Percentiles rank a stretch among this genome's conserved stretches.
Evolutionary conservation across 257 asterid genomes (phyloP).

Genomic region (Leptodermis oblonga): DNA sequence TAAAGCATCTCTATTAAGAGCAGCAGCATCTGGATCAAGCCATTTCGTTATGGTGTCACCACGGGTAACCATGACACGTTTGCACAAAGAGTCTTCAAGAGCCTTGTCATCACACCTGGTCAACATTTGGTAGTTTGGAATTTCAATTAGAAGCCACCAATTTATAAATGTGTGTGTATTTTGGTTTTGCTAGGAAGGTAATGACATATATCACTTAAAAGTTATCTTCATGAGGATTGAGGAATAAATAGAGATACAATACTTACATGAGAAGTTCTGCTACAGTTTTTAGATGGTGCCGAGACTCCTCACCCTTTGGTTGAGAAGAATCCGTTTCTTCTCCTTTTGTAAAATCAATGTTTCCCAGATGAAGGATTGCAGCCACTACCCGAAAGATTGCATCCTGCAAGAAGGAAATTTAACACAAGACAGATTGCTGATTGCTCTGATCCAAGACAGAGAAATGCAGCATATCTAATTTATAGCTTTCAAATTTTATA

Average conservation of each 20-base stretch:
- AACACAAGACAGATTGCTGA: not conserved
- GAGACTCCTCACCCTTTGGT: slow-evolving; percentile 77
- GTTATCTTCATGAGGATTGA: not conserved
- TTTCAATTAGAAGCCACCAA: not conserved
- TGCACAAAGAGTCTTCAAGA: slow-evolving; percentile 82
- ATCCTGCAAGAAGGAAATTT: slow-evolving; percentile 47
- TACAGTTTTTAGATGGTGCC: slow-evolving; percentile 59
- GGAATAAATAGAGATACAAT: slow-evolving; percentile 7
- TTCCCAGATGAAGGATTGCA: slow-evolving; percentile 89
- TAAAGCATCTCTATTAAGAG: slow-evolving; percentile 74
- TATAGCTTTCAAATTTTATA: not conserved
- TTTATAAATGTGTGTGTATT: not conserved
- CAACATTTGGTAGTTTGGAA: slow-evolving; percentile 16
- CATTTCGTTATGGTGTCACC: slow-evolving; percentile 80
- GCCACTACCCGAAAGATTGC: slow-evolving; percentile 85
- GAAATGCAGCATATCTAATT: not conserved
- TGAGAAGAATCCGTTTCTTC: slow-evolving; percentile 67
- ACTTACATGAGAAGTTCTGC: slow-evolving; percentile 76
- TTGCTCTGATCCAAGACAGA: not conserved
- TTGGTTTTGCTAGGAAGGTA: slow-evolving; percentile 2
- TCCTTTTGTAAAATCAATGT: slow-evolving; percentile 62
- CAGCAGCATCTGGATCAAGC: slow-evolving; percentile 66
- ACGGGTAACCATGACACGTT: slow-evolving; percentile 85
- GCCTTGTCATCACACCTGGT: slow-evolving; percentile 71
- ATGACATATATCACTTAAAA: not conserved